phyloP scores from a whole-genome alignment of 129 eudicot species.

The Deinandra increscens region DNA sequence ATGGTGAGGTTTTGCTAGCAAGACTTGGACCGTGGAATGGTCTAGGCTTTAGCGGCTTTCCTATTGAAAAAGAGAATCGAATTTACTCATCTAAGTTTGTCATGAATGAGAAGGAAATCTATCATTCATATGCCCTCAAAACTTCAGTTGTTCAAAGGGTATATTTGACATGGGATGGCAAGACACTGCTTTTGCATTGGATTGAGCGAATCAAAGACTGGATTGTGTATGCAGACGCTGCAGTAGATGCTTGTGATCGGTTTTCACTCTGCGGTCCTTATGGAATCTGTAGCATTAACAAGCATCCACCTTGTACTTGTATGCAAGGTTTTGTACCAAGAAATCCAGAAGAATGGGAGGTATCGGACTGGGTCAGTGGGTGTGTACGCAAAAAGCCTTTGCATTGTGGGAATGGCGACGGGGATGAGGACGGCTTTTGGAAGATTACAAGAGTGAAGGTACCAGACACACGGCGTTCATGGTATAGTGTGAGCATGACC shows the following conservation, averaged over 20 bases:
- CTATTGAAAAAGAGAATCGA: neutral
- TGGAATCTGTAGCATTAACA: slow-evolving; percentile 26
- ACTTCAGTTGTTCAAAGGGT: slow-evolving; percentile 23
- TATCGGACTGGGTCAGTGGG: slow-evolving; percentile 48
- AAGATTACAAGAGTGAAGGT: slow-evolving; percentile 22
- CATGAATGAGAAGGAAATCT: slow-evolving; percentile 28
- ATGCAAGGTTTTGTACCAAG: slow-evolving; percentile 32
- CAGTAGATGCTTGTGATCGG: slow-evolving; percentile 26
- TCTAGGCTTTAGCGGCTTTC: slow-evolving; percentile 29
- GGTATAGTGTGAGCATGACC: slow-evolving; percentile 23
- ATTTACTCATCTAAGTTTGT: slow-evolving; percentile 8
- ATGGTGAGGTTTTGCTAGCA: neutral
- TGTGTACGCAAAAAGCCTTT: slow-evolving; percentile 34
- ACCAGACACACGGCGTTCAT: slow-evolving; percentile 30
- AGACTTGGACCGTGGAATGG: slow-evolving; percentile 60
- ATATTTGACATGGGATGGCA: slow-evolving; percentile 31
- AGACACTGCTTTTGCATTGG: slow-evolving; percentile 34
- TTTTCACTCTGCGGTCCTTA: slow-evolving; percentile 35
- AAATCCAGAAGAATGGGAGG: slow-evolving; percentile 21
- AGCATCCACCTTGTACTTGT: slow-evolving; percentile 32
- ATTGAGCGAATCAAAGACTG: slow-evolving; percentile 27
- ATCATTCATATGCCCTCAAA: neutral
- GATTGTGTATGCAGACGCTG: slow-evolving; percentile 8
- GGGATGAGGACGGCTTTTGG: slow-evolving; percentile 12
- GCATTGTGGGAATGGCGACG: slow-evolving; percentile 36